phyloP scores from a whole-genome alignment of 2,329 filamentous ascomycete species.

The Talaromyces piceae region DNA sequence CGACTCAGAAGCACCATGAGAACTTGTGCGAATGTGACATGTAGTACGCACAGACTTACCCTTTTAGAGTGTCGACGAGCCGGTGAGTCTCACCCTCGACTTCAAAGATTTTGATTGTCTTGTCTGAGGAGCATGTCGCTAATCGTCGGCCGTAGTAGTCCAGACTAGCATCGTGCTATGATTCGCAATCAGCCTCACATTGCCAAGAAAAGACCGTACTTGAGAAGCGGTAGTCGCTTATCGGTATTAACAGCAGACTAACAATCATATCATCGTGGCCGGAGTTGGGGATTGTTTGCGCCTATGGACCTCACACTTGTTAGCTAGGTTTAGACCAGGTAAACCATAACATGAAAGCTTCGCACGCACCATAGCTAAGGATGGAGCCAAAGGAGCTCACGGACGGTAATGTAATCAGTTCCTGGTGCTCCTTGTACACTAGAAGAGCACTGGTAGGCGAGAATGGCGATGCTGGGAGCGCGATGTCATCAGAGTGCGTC shows the following conservation, averaged over 20 bases:
- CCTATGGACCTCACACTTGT: constrained; percentile 36
- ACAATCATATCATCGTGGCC: constrained; percentile 99
- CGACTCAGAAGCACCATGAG: constrained; percentile 11
- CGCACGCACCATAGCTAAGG: constrained; percentile 10
- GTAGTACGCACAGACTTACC: constrained; percentile 47
- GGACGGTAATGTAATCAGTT: not conserved
- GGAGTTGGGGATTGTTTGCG: constrained; percentile 74
- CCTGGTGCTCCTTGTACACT: constrained; percentile 2
- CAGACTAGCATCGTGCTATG: constrained; percentile 89
- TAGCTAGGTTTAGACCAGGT: constrained; percentile 8
- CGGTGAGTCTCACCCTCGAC: constrained; percentile 88
- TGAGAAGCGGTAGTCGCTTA: not conserved
- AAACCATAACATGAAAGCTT: constrained; percentile 5
- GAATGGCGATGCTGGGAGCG: not conserved
- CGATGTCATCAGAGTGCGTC: not conserved
- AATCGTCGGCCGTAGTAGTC: constrained; percentile 97
- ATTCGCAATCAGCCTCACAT: constrained; percentile 3
- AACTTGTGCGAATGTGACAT: not conserved
- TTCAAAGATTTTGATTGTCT: constrained; percentile 99
- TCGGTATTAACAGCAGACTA: constrained; percentile 39
- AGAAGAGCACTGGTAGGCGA: constrained; percentile 6
- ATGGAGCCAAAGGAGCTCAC: constrained; percentile 1
- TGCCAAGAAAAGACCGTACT: not conserved
- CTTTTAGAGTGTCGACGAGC: constrained; percentile 86
- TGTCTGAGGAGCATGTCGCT: constrained; percentile 95